These are phyloP conservation scores for Pueraria montana DNA, from an alignment of 306 rosid genomes.

Conservation along the genomic window DNA sequence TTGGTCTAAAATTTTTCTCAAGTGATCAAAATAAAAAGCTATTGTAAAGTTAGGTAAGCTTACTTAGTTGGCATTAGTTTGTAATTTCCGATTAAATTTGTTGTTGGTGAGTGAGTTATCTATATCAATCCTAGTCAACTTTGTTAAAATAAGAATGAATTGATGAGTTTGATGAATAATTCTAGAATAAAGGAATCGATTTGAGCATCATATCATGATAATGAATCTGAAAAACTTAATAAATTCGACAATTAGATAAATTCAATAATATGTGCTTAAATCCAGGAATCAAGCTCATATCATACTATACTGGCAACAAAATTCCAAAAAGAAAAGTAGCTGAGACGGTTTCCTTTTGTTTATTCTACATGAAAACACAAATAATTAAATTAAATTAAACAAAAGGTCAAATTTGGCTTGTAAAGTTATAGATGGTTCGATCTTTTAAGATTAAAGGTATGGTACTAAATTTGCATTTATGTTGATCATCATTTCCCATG, in stretches of 20 bases:
- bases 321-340: background rate
- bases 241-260: background rate
- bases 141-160: background rate
- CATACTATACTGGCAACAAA: background rate
- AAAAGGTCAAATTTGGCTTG: background rate
- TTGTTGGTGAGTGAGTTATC: background rate
- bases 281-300: background rate
- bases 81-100: background rate
- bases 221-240: background rate
- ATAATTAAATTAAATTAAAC: background rate
- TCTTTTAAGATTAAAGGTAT: background rate
- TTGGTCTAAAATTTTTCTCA: background rate
- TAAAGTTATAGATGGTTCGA: background rate
- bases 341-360: background rate
- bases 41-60: background rate
- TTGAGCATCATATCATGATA: background rate
- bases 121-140: background rate
- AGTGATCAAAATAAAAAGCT: background rate
- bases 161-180: background rate
- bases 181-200: background rate
- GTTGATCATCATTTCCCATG: no score
- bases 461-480: background rate
- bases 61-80: background rate
- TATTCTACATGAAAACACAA: background rate
- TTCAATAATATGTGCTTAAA: background rate